Base-by-base conservation (phyloP, 2,329 filamentous ascomycete species). In the Colletotrichum acutatum region DNA sequence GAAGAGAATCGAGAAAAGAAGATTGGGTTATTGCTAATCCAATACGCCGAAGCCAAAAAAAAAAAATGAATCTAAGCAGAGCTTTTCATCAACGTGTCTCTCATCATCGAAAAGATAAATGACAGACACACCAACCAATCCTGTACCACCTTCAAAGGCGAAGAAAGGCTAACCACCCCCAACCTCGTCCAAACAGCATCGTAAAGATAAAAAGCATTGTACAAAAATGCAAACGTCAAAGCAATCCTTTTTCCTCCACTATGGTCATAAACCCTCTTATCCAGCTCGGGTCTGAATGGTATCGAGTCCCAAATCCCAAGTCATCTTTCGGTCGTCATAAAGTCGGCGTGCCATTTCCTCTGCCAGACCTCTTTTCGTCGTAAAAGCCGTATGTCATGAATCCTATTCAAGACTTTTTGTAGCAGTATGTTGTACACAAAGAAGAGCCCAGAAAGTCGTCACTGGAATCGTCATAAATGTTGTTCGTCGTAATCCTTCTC, bases 401-500 rank as follows among this genome's bases (percentile, higher is more conserved):
- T 56, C 28, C 49, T 71, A 56, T 66, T 42, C 71, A 71, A 56
- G 65, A 32, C 67, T 34, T 72, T 71, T 71, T 65, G 52, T 73
- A 56, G 61, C 59, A 73, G 66, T 72, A 71, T 73, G 71, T 73
- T 66, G 67, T 73, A 73, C 60, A 65, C 49, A 64, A 52, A 63
- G 66, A 73, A 30, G 71, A 71, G 61, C 62, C 67, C 71, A 73
- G 71, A 71, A 73, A 58, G 71, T 73, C 71, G 71, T 73, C 28
- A 73, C 71, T 61, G 66, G 67, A 73, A 61, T 65, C 67, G 66
- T 73, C 71, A 54, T 71, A 71, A 73, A 73, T 71, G 67, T 42
- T 73, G 67, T 58, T 73, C 26, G 71, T 73, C 71, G 60, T 73
- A 73, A 71, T 42, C 56, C 57, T 52, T 49, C 56, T 61, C 46